Conservation (phyloP, 2,329 filamentous ascomycete genomes). For the Ophiostoma sp. region DNA sequence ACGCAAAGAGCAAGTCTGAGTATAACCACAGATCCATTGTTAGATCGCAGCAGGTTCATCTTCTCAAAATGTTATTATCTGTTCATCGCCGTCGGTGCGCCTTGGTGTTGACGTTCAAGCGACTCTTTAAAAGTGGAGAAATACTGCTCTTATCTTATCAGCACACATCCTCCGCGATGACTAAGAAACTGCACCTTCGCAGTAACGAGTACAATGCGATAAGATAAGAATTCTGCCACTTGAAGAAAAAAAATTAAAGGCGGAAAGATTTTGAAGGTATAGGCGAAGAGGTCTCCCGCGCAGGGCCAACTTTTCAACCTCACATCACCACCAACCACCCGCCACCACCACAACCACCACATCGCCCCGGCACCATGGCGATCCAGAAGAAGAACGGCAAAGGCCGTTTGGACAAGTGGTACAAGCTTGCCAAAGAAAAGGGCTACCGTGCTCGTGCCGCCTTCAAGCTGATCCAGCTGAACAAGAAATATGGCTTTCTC, state of each 20-base stretch:
- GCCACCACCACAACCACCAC: neutral
- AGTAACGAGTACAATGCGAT: neutral
- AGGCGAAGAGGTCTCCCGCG: neutral
- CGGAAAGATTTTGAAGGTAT: constrained; percentile 10
- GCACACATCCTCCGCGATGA: neutral
- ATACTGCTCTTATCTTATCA: neutral
- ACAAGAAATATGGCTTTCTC: constrained; percentile 98
- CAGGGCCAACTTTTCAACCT: constrained; percentile 11
- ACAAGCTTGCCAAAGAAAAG: constrained; percentile 97
- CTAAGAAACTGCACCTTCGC: neutral
- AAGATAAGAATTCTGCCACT: constrained; percentile 15
- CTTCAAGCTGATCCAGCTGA: constrained; percentile 96
- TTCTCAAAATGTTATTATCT: no score
- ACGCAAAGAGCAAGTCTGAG: no score
- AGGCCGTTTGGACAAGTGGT: constrained; percentile 98
- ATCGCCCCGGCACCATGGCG: constrained; percentile 12
- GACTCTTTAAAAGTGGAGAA: no score
- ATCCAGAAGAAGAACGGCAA: constrained; percentile 98
- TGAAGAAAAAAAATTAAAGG: constrained; percentile 14
- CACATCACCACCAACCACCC: neutral
- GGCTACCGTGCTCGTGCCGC: constrained; percentile 92
- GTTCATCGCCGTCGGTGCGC: no score
- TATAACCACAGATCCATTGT: no score
- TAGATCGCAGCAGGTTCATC: no score
- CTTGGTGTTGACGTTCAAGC: no score